Percentiles rank a stretch among this genome's conserved stretches.
These are phyloP conservation scores for Chlamydomonas eustigma DNA, from an alignment of 139 green algal genomes.

Conservation along the genomic window DNA sequence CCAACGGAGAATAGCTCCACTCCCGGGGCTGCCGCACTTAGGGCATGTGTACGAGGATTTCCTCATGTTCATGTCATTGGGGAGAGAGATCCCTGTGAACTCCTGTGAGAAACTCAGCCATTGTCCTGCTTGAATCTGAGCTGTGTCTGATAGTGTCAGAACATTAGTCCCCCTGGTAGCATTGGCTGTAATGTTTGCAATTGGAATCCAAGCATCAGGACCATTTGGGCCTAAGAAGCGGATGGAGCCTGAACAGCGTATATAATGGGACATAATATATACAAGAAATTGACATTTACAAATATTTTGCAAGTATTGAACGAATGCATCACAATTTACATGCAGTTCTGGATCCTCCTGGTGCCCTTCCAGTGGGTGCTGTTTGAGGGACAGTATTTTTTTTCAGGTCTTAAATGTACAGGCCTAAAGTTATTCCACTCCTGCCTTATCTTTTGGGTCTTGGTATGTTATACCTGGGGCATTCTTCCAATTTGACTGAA, in stretches of 20 bases:
- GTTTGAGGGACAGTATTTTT: too few species aligned
- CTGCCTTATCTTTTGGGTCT: too few species aligned
- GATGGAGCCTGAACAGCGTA: conserved; percentile 3
- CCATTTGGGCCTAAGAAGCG: background rate
- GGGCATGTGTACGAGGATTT: background rate
- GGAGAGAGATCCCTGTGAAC: background rate
- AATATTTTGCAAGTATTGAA: too few species aligned
- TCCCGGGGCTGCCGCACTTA: background rate
- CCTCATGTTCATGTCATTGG: background rate
- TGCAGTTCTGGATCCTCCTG: too few species aligned
- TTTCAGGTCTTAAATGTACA: too few species aligned
- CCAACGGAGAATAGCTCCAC: background rate
- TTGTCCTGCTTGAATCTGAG: background rate
- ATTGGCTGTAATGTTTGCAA: background rate
- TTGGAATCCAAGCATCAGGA: background rate
- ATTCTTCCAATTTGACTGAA: conserved; percentile 7
- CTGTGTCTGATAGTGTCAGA: background rate
- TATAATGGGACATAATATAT: too few species aligned
- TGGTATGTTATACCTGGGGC: too few species aligned
- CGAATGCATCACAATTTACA: too few species aligned
- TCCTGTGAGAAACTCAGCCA: background rate
- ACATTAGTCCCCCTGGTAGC: background rate
- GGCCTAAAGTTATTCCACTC: too few species aligned
- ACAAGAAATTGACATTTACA: too few species aligned
- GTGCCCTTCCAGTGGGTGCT: too few species aligned